Conservation (phyloP, 179 eudicot species). For the Silene vulgaris region DNA sequence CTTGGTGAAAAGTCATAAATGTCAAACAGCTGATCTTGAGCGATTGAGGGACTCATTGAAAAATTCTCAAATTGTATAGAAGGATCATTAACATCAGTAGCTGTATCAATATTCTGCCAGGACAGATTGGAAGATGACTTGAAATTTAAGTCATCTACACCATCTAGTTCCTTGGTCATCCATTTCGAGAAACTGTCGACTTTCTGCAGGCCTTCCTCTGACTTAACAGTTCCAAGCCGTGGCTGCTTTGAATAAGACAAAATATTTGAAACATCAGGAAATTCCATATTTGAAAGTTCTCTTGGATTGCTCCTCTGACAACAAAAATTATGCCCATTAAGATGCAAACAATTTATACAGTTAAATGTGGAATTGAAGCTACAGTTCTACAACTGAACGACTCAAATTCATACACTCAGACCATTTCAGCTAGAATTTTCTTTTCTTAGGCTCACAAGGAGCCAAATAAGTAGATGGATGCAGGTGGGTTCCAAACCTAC, state of each 20-base stretch:
- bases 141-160: constrained; percentile 40
- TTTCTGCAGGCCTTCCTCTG: constrained; percentile 49
- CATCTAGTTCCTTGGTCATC: constrained; percentile 75
- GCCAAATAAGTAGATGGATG: constrained; percentile 8
- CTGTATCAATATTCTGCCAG: constrained; percentile 58
- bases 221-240: constrained; percentile 30
- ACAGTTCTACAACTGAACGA: neutral
- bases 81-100: constrained; percentile 39
- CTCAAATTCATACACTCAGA: neutral
- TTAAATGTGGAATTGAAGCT: neutral
- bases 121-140: constrained; percentile 41
- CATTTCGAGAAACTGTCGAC: constrained; percentile 74
- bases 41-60: constrained; percentile 53
- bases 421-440: neutral
- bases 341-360: constrained; percentile 5
- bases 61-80: constrained; percentile 42
- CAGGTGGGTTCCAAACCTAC: neutral
- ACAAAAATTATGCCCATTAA: constrained; percentile 20
- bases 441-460: neutral
- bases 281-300: constrained; percentile 27
- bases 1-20: constrained; percentile 70
- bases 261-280: constrained; percentile 27
- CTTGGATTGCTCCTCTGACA: constrained; percentile 33
- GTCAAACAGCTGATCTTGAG: constrained; percentile 67
- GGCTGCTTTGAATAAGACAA: constrained; percentile 30